Conservation (phyloP, 225 moss, liverwort and hornwort genomes). For the Sphagnum contortum region DNA sequence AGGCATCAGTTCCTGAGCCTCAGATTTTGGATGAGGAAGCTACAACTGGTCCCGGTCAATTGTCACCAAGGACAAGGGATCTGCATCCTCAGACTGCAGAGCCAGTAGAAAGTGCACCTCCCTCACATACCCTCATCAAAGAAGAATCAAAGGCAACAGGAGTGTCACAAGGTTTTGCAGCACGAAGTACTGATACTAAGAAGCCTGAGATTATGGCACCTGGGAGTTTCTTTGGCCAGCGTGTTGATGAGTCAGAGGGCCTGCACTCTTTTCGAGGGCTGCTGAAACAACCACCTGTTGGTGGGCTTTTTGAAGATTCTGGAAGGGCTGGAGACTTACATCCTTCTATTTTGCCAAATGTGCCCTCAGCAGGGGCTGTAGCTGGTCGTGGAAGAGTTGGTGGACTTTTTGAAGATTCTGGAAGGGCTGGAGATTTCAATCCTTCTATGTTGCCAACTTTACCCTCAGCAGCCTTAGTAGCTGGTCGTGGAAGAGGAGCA, state of each 20-base stretch:
- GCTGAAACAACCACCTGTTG: conserved; percentile 24
- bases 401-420: conserved; percentile 9
- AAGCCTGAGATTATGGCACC: not conserved
- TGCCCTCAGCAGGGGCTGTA: conserved; percentile 30
- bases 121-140: conserved; percentile 1
- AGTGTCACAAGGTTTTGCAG: conserved; percentile 6
- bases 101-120: not conserved
- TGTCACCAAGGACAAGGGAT: conserved; percentile 15
- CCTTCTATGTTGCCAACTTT: conserved; percentile 20
- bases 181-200: conserved; percentile 1
- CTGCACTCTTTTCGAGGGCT: conserved; percentile 33
- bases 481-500: conserved; percentile 50
- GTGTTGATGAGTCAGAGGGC: conserved; percentile 16
- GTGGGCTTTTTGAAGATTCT: conserved; percentile 10
- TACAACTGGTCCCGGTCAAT: conserved; percentile 4
- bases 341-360: conserved; percentile 18
- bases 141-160: conserved; percentile 1
- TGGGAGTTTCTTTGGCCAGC: conserved; percentile 18
- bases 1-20: conserved; percentile 2
- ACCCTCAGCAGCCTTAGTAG: conserved; percentile 26
- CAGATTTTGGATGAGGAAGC: not conserved
- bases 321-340: conserved; percentile 20
- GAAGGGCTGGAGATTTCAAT: conserved; percentile 22
- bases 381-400: conserved; percentile 35
- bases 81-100: conserved; percentile 2